Evolutionary conservation across 179 eudicot species (phyloP), one percentile per base, ranked within the genome.

Genomic region (Patellifolia procumbens): DNA sequence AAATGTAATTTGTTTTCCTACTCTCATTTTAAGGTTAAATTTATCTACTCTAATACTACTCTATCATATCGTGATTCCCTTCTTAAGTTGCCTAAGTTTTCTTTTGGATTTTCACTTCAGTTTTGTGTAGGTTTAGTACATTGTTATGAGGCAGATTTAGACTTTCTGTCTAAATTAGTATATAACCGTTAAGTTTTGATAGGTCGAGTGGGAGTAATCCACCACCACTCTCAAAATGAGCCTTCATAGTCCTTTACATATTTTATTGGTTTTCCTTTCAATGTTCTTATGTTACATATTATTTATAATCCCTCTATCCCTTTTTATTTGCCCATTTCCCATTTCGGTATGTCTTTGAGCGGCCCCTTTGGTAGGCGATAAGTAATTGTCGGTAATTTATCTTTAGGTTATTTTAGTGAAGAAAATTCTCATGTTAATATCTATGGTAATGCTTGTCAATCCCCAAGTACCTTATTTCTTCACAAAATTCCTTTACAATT

Each of bases 1-100:
- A 59, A 87, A 79, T 68, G 98, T 92, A 89, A 87, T 70, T 68
- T 51, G 9, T 12, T 42, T 10, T 67, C 31, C 48, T 32, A 15
- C 56, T 75, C n/a, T 45, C 32, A 45, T 19, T 62, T 67, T 68
- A 2, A 53, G 24, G 31, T 12, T 8, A 66, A 42, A 19, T 2
- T 39, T 35, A 37, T 51, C 1, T n/a, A n/a, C n/a, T n/a, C n/a
- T n/a, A n/a, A n/a, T n/a, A n/a, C n/a, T n/a, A n/a, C 12, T 58
- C 20, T 31, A 6, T 26, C 19, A 10, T 66, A n/a, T 81, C 72
- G 35, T 29, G 35, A 39, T 56, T 31, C 13, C 12, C 9, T 79
- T 2, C 19, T 24, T 2, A 8, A 26, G 2, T 28, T 48, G 12
- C 16, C 15, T 16, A 17, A 2, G 2, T 35, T 52, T 16, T 51